Conservation (phyloP, 345 rosid species). For the Lagerstroemia speciosa region DNA sequence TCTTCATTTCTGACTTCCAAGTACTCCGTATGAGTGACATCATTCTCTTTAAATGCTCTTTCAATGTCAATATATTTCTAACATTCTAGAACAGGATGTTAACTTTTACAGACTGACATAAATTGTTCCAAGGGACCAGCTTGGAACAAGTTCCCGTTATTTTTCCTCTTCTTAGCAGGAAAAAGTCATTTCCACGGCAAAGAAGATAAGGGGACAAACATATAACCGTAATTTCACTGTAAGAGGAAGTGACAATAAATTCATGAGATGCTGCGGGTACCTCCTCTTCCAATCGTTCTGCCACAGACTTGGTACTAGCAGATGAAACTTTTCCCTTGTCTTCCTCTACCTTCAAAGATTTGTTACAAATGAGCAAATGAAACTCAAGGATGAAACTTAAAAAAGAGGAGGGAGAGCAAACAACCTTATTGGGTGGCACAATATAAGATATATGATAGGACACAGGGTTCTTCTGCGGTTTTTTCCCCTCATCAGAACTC, state of each 20-base stretch:
- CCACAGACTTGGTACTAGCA: conserved; percentile 44
- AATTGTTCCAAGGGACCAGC: not conserved
- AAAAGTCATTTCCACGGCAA: not conserved
- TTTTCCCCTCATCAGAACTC: conserved; percentile 37
- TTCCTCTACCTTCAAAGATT: conserved; percentile 48
- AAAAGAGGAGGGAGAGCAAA: not conserved
- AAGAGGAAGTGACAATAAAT: not conserved
- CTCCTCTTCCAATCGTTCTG: conserved; percentile 82
- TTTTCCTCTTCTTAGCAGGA: not conserved
- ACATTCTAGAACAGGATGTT: not conserved
- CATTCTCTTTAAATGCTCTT: not conserved
- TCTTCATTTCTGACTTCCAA: not conserved
- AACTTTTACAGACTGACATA: not conserved
- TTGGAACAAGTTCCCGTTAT: not conserved
- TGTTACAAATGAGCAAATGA: not conserved
- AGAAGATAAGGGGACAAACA: not conserved
- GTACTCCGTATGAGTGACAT: too few species aligned
- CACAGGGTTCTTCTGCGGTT: conserved; percentile 57
- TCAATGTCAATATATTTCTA: too few species aligned
- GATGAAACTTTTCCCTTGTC: conserved; percentile 58
- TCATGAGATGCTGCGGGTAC: conserved; percentile 24
- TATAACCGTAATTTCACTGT: not conserved
- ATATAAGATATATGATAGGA: conserved; percentile 55
- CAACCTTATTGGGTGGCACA: conserved; percentile 91
- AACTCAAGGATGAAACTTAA: conserved; percentile 4